These are phyloP conservation scores for Fusarium robinianum DNA, from an alignment of 2,329 filamentous ascomycete genomes.

Conservation along the genomic window DNA sequence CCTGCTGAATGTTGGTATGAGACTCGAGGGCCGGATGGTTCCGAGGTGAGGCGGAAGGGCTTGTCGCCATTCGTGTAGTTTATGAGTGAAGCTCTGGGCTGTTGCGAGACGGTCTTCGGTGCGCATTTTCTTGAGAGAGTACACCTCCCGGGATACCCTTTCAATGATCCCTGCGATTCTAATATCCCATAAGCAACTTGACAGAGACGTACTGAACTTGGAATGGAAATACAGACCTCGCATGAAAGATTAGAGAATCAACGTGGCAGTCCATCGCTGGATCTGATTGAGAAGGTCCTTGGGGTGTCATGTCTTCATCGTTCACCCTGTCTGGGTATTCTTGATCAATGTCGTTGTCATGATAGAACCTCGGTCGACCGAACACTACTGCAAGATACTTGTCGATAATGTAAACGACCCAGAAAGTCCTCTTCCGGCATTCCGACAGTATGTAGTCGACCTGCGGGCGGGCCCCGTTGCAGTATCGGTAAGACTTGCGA, in stretches of 20 bases:
- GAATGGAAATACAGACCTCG: slow-evolving; percentile 31
- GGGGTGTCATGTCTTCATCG: slow-evolving; percentile 57
- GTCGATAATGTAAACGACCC: slow-evolving; percentile 64
- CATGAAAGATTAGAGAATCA: slow-evolving; percentile 51
- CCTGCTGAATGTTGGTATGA: slow-evolving; percentile 49
- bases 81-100: slow-evolving; percentile 42
- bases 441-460: slow-evolving; percentile 52
- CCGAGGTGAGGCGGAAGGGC: slow-evolving; percentile 48
- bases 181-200: too few species aligned
- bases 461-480: slow-evolving; percentile 2
- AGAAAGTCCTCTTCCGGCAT: slow-evolving; percentile 61
- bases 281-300: slow-evolving; percentile 41
- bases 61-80: slow-evolving; percentile 45
- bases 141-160: slow-evolving; percentile 43
- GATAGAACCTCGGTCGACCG: slow-evolving; percentile 61
- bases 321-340: slow-evolving; percentile 58
- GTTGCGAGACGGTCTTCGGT: slow-evolving; percentile 43
- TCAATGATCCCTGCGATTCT: slow-evolving; percentile 46
- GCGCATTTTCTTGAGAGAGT: slow-evolving; percentile 41
- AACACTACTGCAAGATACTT: slow-evolving; percentile 66
- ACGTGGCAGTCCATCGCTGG: slow-evolving; percentile 51
- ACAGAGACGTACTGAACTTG: too few species aligned
- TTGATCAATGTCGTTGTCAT: slow-evolving; percentile 67
- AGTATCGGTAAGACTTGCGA: slow-evolving; percentile 15
- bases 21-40: slow-evolving; percentile 46